Conservation (phyloP, 2,329 filamentous ascomycete genomes). For the Aspergillus jensenii region DNA sequence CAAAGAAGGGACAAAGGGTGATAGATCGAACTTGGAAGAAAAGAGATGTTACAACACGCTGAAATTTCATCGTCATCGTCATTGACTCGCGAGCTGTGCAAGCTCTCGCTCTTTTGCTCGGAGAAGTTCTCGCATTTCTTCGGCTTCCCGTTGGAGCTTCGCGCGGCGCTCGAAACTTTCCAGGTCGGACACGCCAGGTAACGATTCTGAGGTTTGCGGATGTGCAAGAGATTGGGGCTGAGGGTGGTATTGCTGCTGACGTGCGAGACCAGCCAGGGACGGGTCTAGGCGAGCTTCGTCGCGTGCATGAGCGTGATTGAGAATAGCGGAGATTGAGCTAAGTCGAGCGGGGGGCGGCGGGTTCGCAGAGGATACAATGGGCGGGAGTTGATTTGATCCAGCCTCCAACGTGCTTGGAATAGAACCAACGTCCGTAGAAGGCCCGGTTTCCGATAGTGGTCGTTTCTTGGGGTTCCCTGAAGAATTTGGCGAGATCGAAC, state of each 20-base stretch:
- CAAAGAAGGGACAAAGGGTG: conserved; percentile 11
- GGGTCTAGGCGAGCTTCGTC: conserved; percentile 45
- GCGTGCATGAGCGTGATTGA: conserved; percentile 56
- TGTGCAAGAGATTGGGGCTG: conserved; percentile 24
- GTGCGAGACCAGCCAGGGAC: conserved; percentile 33
- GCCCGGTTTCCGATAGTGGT: conserved; percentile 34
- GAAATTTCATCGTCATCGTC: neutral
- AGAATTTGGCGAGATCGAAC: conserved; percentile 33
- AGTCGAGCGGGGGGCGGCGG: conserved; percentile 57
- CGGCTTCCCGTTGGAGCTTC: conserved; percentile 69
- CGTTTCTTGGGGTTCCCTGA: conserved; percentile 36
- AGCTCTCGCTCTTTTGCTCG: conserved; percentile 73
- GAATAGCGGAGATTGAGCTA: conserved; percentile 73
- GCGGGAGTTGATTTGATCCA: conserved; percentile 39
- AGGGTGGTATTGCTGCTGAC: conserved; percentile 29
- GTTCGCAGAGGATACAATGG: conserved; percentile 38
- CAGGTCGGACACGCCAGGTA: conserved; percentile 43
- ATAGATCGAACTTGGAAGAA: neutral
- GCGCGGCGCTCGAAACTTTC: conserved; percentile 61
- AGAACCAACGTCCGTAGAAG: conserved; percentile 26
- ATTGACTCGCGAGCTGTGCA: conserved; percentile 49
- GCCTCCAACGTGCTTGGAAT: conserved; percentile 32
- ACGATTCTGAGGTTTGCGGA: conserved; percentile 23
- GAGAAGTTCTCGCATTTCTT: conserved; percentile 71
- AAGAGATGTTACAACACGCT: neutral